These are phyloP conservation scores for Apiospora rasikravindrae DNA, from an alignment of 2,329 filamentous ascomycete genomes.

Conservation along the genomic window DNA sequence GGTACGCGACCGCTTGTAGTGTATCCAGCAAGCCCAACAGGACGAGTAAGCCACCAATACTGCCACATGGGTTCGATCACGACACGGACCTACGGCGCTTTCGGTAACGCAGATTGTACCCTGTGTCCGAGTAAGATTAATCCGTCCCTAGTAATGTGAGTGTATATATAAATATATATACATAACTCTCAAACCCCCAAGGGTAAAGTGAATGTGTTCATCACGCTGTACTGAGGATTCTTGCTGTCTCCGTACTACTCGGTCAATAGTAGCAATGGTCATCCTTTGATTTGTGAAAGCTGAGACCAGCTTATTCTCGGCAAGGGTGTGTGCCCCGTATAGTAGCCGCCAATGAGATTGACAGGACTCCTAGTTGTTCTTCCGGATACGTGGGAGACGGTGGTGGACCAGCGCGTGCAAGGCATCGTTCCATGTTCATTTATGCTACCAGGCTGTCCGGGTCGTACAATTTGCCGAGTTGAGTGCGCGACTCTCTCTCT, in stretches of 20 bases:
- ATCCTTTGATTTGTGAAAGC: slow-evolving; percentile 4
- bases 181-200: not conserved
- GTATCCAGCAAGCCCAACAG: slow-evolving; percentile 6
- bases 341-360: slow-evolving; percentile 12
- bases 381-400: not conserved
- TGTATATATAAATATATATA: not conserved
- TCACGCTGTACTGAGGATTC: not conserved
- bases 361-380: not conserved
- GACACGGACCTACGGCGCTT: slow-evolving; percentile 1
- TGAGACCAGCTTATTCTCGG: not conserved
- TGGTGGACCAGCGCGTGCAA: slow-evolving; percentile 5
- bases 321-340: slow-evolving; percentile 12
- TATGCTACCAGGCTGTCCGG: not conserved
- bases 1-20: not conserved
- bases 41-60: slow-evolving; percentile 9
- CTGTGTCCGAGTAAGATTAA: not conserved
- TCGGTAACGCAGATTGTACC: not conserved
- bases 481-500: not conserved
- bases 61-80: slow-evolving; percentile 3
- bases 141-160: not conserved
- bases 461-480: not conserved
- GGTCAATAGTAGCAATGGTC: not conserved
- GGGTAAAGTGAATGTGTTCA: not conserved
- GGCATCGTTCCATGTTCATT: slow-evolving; percentile 2
- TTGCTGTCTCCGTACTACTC: not conserved